Conservation (phyloP, 805 yeast species). For the Lachancea cidri region DNA sequence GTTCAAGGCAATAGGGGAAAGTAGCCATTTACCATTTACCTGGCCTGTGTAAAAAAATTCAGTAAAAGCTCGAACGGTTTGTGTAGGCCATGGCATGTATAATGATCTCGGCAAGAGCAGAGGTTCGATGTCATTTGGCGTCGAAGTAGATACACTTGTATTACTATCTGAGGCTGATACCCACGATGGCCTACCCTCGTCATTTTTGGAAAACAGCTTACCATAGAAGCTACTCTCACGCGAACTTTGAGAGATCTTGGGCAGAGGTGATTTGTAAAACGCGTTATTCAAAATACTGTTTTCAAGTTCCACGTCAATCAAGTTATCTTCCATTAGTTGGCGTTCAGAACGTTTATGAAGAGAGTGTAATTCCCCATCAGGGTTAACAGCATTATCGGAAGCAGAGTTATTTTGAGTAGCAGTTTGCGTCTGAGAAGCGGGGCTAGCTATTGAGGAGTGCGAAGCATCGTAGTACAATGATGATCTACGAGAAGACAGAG, state of each 20-base stretch:
- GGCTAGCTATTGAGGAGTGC: conserved; percentile 2
- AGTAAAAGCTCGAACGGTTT: conserved; percentile 57
- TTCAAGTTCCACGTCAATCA: conserved; percentile 8
- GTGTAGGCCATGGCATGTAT: conserved; percentile 61
- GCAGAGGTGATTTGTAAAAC: neutral
- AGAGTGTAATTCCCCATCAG: conserved; percentile 16
- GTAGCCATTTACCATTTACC: conserved; percentile 68
- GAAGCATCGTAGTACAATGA: conserved; percentile 12
- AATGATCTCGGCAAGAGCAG: conserved; percentile 61
- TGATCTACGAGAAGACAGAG: conserved; percentile 27
- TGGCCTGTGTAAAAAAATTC: conserved; percentile 79
- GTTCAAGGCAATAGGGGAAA: conserved; percentile 64
- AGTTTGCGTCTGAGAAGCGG: conserved; percentile 2
- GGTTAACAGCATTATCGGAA: conserved; percentile 3
- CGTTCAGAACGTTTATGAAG: conserved; percentile 17
- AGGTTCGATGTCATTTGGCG: conserved; percentile 44
- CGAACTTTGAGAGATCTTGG: neutral
- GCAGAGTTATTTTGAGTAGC: neutral
- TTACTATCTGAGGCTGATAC: conserved; percentile 15
- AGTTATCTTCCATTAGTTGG: conserved; percentile 17
- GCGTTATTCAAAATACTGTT: neutral
- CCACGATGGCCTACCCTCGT: conserved; percentile 14
- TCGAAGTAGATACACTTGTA: conserved; percentile 9
- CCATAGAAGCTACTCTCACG: conserved; percentile 2
- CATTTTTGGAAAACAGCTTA: conserved; percentile 3